Conservation (phyloP, 1,139 yeast genomes). For the Pneumocystis oryctolagi region DNA sequence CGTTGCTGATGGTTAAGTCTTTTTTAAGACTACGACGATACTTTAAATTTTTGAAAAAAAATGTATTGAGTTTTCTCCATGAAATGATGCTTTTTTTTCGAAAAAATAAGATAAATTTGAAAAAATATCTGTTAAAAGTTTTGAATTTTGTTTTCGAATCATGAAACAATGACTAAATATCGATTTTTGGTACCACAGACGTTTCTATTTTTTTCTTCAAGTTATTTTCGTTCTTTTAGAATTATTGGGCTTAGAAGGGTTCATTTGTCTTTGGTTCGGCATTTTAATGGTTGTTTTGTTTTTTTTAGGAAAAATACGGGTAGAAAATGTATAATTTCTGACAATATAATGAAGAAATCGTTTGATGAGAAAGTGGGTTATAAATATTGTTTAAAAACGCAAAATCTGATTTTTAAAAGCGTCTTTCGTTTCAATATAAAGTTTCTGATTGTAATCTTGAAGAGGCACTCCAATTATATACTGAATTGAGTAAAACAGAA, state of each 20-base stretch:
- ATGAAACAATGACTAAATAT: neutral
- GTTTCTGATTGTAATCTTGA: neutral
- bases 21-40: neutral
- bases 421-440: neutral
- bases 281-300: neutral
- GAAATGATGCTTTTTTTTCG: neutral
- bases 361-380: neutral
- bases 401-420: neutral
- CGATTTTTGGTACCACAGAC: neutral
- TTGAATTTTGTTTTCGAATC: neutral
- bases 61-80: neutral
- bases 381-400: neutral
- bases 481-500: neutral
- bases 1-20: neutral
- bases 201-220: neutral
- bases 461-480: neutral
- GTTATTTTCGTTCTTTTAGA: neutral
- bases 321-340: neutral
- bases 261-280: neutral
- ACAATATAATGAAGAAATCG: neutral
- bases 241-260: neutral
- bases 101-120: neutral
- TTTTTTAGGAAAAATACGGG: neutral
- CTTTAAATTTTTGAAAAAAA: neutral
- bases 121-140: neutral